Percentiles rank a stretch among this genome's conserved stretches.
These are phyloP conservation scores for Cyclotella distinguenda DNA, from an alignment of 108 stramenopile genomes.

Conservation along the genomic window DNA sequence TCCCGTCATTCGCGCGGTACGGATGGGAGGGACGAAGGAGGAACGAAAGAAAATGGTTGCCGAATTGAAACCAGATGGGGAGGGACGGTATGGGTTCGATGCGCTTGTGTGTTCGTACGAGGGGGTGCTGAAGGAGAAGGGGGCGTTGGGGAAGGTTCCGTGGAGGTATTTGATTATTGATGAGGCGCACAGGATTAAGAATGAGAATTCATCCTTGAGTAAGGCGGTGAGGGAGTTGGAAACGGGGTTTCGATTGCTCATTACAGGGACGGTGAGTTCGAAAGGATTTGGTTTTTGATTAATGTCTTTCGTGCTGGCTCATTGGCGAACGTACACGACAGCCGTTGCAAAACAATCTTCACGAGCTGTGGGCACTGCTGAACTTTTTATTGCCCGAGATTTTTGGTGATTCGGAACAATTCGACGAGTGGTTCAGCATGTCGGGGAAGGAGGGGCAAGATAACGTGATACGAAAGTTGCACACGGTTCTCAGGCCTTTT, in stretches of 20 bases:
- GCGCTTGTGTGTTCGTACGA: slow-evolving; percentile 97
- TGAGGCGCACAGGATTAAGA: slow-evolving; percentile 99
- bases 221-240: slow-evolving; percentile 65
- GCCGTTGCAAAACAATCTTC: slow-evolving; percentile 68
- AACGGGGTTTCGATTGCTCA: slow-evolving; percentile 88
- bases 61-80: slow-evolving; percentile 58
- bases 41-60: slow-evolving; percentile 74
- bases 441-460: slow-evolving; percentile 70
- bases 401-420: slow-evolving; percentile 93
- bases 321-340: not conserved
- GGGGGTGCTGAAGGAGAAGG: slow-evolving; percentile 88
- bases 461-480: slow-evolving; percentile 95
- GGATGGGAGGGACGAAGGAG: slow-evolving; percentile 93
- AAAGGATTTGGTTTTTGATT: no score
- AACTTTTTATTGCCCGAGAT: slow-evolving; percentile 97
- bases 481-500: slow-evolving; percentile 96
- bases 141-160: slow-evolving; percentile 72
- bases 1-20: slow-evolving; percentile 82
- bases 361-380: slow-evolving; percentile 94
- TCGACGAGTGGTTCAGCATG: slow-evolving; percentile 92
- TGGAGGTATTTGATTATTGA: slow-evolving; percentile 89
- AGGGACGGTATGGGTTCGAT: slow-evolving; percentile 84
- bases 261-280: slow-evolving; percentile 83
- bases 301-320: no score
- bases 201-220: slow-evolving; percentile 89